These are phyloP conservation scores for Arxiozyma telluris DNA, from an alignment of 1,139 yeast species.

Conservation along the genomic window DNA sequence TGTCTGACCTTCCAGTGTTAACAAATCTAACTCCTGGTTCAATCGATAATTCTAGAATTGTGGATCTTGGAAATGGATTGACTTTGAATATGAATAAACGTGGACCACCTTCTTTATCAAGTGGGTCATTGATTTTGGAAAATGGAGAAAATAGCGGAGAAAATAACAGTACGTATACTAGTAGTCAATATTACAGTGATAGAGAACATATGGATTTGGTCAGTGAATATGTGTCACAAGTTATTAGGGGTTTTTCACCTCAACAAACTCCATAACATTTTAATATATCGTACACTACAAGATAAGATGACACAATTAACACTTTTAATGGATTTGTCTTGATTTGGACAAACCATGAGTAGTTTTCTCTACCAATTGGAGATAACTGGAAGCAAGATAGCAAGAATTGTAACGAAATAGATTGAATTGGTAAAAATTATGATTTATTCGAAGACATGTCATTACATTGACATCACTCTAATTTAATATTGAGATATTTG, in stretches of 20 bases:
- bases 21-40: not conserved
- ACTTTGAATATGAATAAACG: conserved; percentile 24
- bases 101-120: conserved; percentile 28
- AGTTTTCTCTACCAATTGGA: conserved; percentile 7
- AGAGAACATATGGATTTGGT: conserved; percentile 14
- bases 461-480: too few species aligned
- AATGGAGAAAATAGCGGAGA: not conserved
- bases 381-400: conserved; percentile 5
- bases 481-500: not conserved
- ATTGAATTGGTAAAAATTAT: not conserved
- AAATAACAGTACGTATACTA: not conserved
- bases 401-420: not conserved
- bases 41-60: conserved; percentile 9
- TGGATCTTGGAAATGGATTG: conserved; percentile 30
- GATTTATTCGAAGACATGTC: not conserved
- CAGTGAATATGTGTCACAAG: conserved; percentile 25
- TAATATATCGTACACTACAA: not conserved
- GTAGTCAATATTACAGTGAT: conserved; percentile 2
- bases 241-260: conserved; percentile 11
- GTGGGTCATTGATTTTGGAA: conserved; percentile 12
- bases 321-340: conserved; percentile 9
- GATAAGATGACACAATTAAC: not conserved
- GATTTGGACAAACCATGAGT: conserved; percentile 8
- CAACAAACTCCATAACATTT: conserved; percentile 9
- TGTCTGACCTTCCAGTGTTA: not conserved